These are phyloP conservation scores for Solanum hybrid DNA, from an alignment of 305 asterid species.

Conservation along the genomic window DNA sequence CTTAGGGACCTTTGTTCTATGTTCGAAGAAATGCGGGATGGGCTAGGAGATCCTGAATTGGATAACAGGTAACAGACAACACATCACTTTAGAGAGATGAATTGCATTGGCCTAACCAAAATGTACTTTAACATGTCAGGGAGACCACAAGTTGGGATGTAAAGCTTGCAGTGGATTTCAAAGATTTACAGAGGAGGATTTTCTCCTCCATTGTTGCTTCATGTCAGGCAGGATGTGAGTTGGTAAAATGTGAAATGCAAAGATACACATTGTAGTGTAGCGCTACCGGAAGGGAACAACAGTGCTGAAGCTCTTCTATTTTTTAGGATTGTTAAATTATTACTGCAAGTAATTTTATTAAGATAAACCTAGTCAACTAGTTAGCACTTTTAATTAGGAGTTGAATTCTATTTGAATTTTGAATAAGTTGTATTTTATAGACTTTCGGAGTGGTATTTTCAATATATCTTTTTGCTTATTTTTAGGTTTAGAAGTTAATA, in stretches of 20 bases:
- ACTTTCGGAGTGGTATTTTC: background rate
- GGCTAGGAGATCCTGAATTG: slow-evolving; percentile 36
- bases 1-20: slow-evolving; percentile 51
- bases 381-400: background rate
- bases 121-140: slow-evolving; percentile 24
- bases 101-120: slow-evolving; percentile 4
- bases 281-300: background rate
- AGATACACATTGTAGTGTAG: slow-evolving; percentile 1
- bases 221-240: slow-evolving; percentile 48
- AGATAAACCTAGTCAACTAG: background rate
- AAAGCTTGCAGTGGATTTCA: slow-evolving; percentile 62
- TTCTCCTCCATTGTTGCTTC: slow-evolving; percentile 52
- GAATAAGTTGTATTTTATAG: background rate
- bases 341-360: background rate
- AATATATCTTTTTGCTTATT: background rate
- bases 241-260: slow-evolving; percentile 40
- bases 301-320: background rate
- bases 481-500: background rate
- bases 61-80: slow-evolving; percentile 41
- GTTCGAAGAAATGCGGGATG: slow-evolving; percentile 63
- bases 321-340: background rate
- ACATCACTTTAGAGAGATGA: background rate
- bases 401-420: background rate
- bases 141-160: slow-evolving; percentile 56
- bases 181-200: slow-evolving; percentile 54